Conservation (phyloP, 139 green algal genomes). For the Coccomyxa sp. region DNA sequence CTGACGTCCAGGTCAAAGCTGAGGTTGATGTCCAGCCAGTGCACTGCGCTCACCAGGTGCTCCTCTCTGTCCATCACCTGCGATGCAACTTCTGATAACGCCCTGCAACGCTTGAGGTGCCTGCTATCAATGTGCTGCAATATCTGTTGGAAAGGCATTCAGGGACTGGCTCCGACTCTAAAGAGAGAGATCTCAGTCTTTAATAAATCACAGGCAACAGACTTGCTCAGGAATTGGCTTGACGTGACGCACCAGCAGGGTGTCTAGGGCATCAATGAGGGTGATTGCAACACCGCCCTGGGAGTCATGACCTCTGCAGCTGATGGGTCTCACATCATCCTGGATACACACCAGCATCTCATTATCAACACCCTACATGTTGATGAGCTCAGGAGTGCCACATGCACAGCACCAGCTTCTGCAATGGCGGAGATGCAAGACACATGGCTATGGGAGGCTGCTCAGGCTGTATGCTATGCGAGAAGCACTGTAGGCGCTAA, state of each 20-base stretch:
- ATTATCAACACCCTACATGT: not conserved
- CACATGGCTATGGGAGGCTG: not conserved
- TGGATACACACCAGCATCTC: constrained; percentile 3
- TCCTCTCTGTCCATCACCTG: constrained; percentile 45
- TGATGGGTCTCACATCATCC: constrained; percentile 80
- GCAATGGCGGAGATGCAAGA: not conserved
- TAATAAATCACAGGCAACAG: not conserved
- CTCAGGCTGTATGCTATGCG: not conserved
- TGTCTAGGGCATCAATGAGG: constrained; percentile 79
- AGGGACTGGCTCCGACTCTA: no score
- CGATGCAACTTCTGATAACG: not conserved
- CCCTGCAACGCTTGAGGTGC: not conserved
- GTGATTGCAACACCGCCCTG: constrained; percentile 82
- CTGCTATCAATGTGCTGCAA: not conserved
- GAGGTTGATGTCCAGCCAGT: constrained; percentile 36
- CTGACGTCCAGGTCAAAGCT: constrained; percentile 53
- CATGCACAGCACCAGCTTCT: not conserved
- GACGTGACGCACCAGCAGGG: constrained; percentile 57
- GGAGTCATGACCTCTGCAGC: constrained; percentile 66
- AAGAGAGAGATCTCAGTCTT: not conserved
- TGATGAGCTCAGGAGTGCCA: not conserved
- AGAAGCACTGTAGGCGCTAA: not conserved
- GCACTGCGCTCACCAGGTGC: constrained; percentile 42
- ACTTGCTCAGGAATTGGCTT: not conserved
- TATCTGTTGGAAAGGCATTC: not conserved